Evolutionary conservation across 805 yeast genomes (phyloP), one percentile per base, ranked within the genome.

Genomic region (Ascoidea rubescens): DNA sequence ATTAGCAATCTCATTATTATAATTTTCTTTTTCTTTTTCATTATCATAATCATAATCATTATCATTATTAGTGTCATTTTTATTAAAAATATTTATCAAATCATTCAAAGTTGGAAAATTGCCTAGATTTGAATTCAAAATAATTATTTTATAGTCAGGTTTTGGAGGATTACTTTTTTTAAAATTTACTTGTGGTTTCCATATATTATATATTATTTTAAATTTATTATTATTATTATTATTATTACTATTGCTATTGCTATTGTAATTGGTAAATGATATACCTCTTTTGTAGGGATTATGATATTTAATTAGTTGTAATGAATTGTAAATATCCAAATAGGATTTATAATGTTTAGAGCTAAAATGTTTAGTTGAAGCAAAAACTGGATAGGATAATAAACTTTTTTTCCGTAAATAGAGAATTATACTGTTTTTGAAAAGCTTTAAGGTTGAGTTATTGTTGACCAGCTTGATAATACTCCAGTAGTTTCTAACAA

Each of bases 281-380:
- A 21, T 21, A 21, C 28, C 3, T 21, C 28, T 2, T 21, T 21
- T 21, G 28, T 21, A 21, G 28, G 28, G 28, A 21, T 21, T 21
- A 21, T 21, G 28, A 37, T 37, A 37, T 37, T 37, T 14, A 10
- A 37, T 37, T 37, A 37, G 14, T 37, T 4, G 64, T 61, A 14
- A 61, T 54, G 8, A 57, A 50, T 46, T 57, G 57, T 8, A 65
- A 49, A 28, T 50, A 52, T 12, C 53, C 48, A 50, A 57, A 66
- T 12, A 62, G 52, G 16, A 56, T 45, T 7, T n/a, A 56, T 56
- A 52, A 55, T n/a, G 45, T 30, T 12, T 53, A 47, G 51, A 54
- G 52, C 5, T 48, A 33, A 32, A 51, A 51, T 30, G 48, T 37
- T 21, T 28, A 21, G 28, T 21, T 1, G 31, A 30, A 4, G 5